Evolutionary conservation across 345 rosid genomes (phyloP).

Genomic region (Euphorbia tirucalli): DNA sequence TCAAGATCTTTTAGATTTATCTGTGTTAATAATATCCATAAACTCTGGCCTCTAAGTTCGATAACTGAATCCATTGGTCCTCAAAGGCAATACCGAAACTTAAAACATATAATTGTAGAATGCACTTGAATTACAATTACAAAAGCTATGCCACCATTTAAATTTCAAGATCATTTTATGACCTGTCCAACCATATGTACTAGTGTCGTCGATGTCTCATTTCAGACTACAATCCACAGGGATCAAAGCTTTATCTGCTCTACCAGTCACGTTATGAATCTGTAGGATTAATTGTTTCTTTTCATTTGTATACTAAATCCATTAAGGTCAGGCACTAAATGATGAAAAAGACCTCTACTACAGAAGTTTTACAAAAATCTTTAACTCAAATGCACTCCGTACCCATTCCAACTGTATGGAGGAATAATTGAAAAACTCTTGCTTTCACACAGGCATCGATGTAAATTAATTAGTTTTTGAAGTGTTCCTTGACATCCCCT

Average conservation of each 20-base stretch:
- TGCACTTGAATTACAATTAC: not conserved
- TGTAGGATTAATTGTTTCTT: not conserved
- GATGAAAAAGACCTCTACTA: not conserved
- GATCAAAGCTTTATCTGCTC: not conserved
- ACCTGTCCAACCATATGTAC: not conserved
- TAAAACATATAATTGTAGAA: not conserved
- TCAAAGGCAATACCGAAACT: not conserved
- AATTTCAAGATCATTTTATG: not conserved
- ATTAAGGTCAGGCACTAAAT: not conserved
- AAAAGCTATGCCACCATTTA: not conserved
- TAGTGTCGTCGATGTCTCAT: not conserved
- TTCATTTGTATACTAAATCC: not conserved
- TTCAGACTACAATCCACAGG: not conserved
- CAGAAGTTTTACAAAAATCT: not conserved
- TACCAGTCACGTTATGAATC: not conserved
- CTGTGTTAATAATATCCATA: no score
- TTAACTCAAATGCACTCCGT: not conserved
- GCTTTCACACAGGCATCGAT: not conserved
- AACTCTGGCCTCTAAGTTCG: no score
- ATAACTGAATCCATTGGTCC: not conserved
- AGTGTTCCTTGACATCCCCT: not conserved
- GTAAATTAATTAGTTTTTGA: not conserved
- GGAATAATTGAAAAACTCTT: not conserved
- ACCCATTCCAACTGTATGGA: not conserved
- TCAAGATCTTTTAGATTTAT: not conserved